Base-by-base conservation (phyloP, 129 eudicot genomes). In the Logfia minima region DNA sequence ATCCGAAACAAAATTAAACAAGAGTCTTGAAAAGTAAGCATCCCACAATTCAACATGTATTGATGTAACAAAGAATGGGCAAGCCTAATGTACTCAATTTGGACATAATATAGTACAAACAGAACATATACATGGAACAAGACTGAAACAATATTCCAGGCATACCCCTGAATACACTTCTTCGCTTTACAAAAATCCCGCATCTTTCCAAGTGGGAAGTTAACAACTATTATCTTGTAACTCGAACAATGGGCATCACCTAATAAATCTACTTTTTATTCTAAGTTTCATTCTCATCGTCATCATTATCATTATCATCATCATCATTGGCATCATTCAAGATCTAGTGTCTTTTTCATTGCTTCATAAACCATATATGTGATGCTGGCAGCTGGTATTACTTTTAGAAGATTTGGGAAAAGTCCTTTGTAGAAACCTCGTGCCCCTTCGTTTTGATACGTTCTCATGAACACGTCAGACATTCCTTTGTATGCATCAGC, bases 391-490 rank as follows among this genome's bases (percentile, higher is more conserved):
- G 98, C 91, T 8, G 98, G 98, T 9, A 94, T 92, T 16, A 94
- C 98, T 82, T 94, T 91, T 31, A 95, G 85, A 74, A 95, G 97
- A 90, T 95, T 91, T 7, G 99, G 99, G 51, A 95, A 88, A 63
- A 95, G 88, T 32, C 99, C 99, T 85, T 95, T 95, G 83, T 95
- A 95, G 76, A 95, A 95, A 52, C 97, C 99, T 39, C 93, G 81
- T 8, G 79, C 71, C 62, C 97, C 93, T 90, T 95, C 99, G 39
- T 86, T 81, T 76, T 69, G 79, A 75, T 84, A 79, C 2, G 99
- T 95, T 84, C 78, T 89, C 83, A 83, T 31, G 81, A 95, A 91
- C 55, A 91, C 91, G n/a, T 88, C 96, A 6, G 88, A 60, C 99
- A 95, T 95, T 39, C 92, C 93, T 59, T 66, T 82, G 69, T 92